Conservation (phyloP, 352 stramenopile genomes). For the Phytophthora melonis region DNA sequence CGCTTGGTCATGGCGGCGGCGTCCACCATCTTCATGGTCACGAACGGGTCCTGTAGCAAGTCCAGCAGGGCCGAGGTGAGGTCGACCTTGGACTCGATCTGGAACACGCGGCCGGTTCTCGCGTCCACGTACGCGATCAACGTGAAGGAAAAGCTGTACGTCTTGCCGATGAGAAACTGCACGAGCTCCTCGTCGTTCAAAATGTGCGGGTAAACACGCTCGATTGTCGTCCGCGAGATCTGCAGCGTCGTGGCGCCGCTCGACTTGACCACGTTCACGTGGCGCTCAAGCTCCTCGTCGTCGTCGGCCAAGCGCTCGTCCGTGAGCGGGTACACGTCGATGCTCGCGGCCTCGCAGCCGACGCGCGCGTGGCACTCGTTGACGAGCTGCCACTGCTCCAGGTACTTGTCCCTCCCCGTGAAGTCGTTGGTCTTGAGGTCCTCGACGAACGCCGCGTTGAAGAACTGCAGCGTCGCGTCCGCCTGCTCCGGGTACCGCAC, state of each 20-base stretch:
- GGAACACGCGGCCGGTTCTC: slow-evolving; percentile 39
- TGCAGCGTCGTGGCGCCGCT: slow-evolving; percentile 39
- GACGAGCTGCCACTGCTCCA: slow-evolving; percentile 52
- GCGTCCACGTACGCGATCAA: slow-evolving; percentile 47
- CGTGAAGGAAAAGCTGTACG: slow-evolving; percentile 51
- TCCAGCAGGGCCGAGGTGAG: slow-evolving; percentile 48
- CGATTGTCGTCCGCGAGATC: slow-evolving; percentile 49
- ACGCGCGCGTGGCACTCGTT: slow-evolving; percentile 42
- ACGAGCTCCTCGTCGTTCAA: slow-evolving; percentile 51
- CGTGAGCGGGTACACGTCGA: slow-evolving; percentile 9
- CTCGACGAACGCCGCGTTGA: slow-evolving; percentile 32
- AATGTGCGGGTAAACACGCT: slow-evolving; percentile 55
- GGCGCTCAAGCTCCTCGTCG: neutral
- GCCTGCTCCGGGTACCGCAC: slow-evolving; percentile 5
- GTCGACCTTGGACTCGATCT: slow-evolving; percentile 57
- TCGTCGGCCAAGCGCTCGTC: neutral
- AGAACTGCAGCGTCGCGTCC: slow-evolving; percentile 29
- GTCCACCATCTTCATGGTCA: slow-evolving; percentile 50
- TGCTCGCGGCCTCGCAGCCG: neutral
- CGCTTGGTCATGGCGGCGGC: slow-evolving; percentile 44
- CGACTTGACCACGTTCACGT: slow-evolving; percentile 30
- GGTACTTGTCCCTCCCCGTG: slow-evolving; percentile 33
- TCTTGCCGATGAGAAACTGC: slow-evolving; percentile 54
- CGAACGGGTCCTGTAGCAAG: slow-evolving; percentile 47
- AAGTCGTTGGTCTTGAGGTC: slow-evolving; percentile 52